phyloP scores from a whole-genome alignment of 305 asterid genomes.

The Fraxinus paxiana region DNA sequence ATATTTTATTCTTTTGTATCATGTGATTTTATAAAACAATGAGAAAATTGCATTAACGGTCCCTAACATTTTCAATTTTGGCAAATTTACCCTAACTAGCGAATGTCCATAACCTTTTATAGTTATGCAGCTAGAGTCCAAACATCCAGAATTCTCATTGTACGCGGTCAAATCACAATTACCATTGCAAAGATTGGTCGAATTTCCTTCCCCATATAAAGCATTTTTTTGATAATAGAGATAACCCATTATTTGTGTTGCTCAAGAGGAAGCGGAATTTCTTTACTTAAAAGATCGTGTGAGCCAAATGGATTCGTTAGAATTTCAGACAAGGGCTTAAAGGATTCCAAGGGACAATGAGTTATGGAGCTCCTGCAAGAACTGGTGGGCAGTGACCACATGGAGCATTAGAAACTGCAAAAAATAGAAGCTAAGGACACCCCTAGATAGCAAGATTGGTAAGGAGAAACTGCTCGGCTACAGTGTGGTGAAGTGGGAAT shows the following conservation, averaged over 20 bases:
- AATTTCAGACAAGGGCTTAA: constrained; percentile 46
- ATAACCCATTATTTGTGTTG: constrained; percentile 45
- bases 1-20: too few relatives aligned
- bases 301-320: constrained; percentile 83
- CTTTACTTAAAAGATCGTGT: constrained; percentile 53
- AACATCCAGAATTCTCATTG: neutral
- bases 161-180: neutral
- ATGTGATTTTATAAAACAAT: too few relatives aligned
- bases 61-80: too few relatives aligned
- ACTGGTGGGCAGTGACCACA: constrained; percentile 97
- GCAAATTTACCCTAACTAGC: too few relatives aligned
- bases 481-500: constrained; percentile 72
- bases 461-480: constrained; percentile 79
- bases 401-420: constrained; percentile 84
- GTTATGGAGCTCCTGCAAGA: constrained; percentile 71
- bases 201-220: neutral
- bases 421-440: constrained; percentile 48
- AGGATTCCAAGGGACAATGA: constrained; percentile 43
- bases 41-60: too few relatives aligned
- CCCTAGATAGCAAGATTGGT: constrained; percentile 58
- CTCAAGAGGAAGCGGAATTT: constrained; percentile 67
- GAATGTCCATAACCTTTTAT: too few relatives aligned
- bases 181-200: neutral
- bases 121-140: too few relatives aligned
- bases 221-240: constrained; percentile 9